phyloP scores from a whole-genome alignment of 169 alveolate species.

The Plasmodium knowlesi region DNA sequence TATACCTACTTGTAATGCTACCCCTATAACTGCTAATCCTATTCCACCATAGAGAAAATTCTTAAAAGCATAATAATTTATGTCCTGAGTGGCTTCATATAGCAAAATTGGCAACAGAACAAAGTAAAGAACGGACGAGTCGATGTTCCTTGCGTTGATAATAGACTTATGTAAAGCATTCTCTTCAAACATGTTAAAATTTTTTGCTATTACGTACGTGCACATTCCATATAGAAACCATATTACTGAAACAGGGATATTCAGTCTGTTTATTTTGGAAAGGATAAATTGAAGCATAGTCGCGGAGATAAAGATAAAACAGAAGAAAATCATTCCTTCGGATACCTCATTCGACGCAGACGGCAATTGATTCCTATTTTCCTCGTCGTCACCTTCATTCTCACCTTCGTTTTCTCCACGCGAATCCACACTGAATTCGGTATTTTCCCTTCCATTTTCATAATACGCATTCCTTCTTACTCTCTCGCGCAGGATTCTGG shows the following conservation, averaged over 20 bases:
- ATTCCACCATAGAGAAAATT: constrained; percentile 87
- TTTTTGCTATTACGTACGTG: constrained; percentile 77
- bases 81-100: constrained; percentile 91
- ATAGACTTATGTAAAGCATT: constrained; percentile 75
- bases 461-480: neutral
- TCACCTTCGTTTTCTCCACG: neutral
- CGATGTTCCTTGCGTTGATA: constrained; percentile 79
- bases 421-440: neutral
- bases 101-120: constrained; percentile 87
- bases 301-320: constrained; percentile 81
- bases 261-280: constrained; percentile 81
- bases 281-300: constrained; percentile 82
- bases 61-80: constrained; percentile 89
- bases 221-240: constrained; percentile 85
- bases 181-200: constrained; percentile 66
- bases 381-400: constrained; percentile 9
- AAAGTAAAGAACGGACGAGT: constrained; percentile 85
- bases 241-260: constrained; percentile 83
- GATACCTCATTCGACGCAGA: constrained; percentile 77
- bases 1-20: constrained; percentile 82
- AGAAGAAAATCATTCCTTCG: constrained; percentile 74
- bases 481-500: constrained; percentile 10
- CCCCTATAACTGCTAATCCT: constrained; percentile 88
- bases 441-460: neutral
- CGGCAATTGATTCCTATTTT: constrained; percentile 24